Evolutionary conservation across 169 alveolate species (phyloP).

Genomic region (Plasmodium fragile): DNA sequence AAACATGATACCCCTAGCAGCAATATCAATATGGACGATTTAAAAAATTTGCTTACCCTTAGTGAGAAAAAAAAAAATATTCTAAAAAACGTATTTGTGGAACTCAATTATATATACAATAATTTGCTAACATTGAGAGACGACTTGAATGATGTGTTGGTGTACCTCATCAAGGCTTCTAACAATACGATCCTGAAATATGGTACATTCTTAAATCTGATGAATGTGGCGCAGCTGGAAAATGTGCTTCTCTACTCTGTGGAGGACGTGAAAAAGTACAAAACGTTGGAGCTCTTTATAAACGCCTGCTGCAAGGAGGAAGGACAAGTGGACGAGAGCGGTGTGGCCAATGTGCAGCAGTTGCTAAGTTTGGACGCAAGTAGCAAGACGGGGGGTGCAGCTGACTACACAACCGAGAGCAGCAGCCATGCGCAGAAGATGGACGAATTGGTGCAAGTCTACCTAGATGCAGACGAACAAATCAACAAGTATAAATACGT

Average conservation of each 20-base stretch:
- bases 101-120: constrained; percentile 63
- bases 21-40: constrained; percentile 27
- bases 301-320: constrained; percentile 5
- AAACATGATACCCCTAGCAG: background rate
- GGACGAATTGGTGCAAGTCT: constrained; percentile 1
- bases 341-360: background rate
- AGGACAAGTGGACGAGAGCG: background rate
- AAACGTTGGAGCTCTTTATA: constrained; percentile 45
- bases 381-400: background rate
- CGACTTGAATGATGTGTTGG: constrained; percentile 28
- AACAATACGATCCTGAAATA: constrained; percentile 70
- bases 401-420: background rate
- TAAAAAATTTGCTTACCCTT: constrained; percentile 29
- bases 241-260: constrained; percentile 59
- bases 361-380: background rate
- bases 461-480: constrained; percentile 21
- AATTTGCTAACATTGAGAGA: constrained; percentile 54
- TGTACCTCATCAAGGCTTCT: constrained; percentile 32
- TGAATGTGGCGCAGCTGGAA: constrained; percentile 74
- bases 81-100: constrained; percentile 49
- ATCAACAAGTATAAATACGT: constrained; percentile 61
- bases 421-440: background rate
- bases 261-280: constrained; percentile 39
- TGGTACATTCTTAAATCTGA: constrained; percentile 56
- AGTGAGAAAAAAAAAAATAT: constrained; percentile 22